Conservation (phyloP, 179 eudicot species). For the Amaranthus tricolor region DNA sequence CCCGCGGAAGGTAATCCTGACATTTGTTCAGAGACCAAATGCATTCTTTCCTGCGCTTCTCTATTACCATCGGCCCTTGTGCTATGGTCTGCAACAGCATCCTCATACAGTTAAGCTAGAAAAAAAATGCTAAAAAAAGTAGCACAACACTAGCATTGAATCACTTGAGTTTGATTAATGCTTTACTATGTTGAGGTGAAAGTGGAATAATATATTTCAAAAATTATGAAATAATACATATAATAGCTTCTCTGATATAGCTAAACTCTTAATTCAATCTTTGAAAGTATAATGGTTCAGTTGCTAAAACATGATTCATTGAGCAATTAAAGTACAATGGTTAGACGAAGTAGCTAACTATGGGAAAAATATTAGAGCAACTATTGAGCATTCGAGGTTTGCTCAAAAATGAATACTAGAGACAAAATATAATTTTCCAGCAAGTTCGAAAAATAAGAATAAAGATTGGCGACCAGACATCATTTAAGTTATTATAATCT, state of each 20-base stretch:
- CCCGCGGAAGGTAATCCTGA: conserved; percentile 28
- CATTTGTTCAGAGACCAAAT: conserved; percentile 45
- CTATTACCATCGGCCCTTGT: conserved; percentile 21
- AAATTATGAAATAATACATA: background rate
- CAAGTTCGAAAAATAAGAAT: background rate
- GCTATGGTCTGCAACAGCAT: conserved; percentile 34
- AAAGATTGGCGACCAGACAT: background rate
- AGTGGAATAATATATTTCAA: background rate
- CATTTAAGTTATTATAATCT: background rate
- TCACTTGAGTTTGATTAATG: background rate
- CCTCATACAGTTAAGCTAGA: conserved; percentile 18
- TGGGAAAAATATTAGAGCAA: background rate
- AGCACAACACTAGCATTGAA: background rate
- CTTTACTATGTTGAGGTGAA: background rate
- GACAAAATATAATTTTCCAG: background rate
- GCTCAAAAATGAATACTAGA: background rate
- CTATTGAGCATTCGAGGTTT: background rate
- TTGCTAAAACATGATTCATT: background rate
- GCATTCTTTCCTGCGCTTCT: conserved; percentile 47
- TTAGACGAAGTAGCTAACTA: background rate
- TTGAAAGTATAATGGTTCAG: background rate
- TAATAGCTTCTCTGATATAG: background rate
- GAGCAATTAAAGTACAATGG: background rate
- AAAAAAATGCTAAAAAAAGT: conserved; percentile 6
- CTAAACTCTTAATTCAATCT: background rate